A percentile compares a stretch with the other conserved stretches of the same genome.
Evolutionary conservation across 192 early-diverging fungal genomes (phyloP).

Genomic region (Coemansia sp.): DNA sequence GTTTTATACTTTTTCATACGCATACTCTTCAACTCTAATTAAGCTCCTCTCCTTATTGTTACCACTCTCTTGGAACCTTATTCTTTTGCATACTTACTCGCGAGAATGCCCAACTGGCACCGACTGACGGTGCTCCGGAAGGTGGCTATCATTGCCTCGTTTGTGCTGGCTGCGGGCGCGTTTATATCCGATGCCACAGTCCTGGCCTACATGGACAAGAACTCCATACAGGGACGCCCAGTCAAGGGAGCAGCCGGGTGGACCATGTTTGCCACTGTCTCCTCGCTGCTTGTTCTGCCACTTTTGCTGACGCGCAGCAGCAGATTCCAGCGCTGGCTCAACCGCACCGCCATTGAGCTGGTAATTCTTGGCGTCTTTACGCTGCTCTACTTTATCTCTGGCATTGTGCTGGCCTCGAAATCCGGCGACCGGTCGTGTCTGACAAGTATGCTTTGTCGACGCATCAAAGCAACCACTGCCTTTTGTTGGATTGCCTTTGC

Average conservation of each 20-base stretch:
- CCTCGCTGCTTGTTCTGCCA: conserved; percentile 14
- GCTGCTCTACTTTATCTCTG: conserved; percentile 23
- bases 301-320: conserved; percentile 17
- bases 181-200: conserved; percentile 18
- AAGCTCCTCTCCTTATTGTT: background rate
- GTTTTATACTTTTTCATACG: conserved; percentile 5
- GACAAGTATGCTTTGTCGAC: conserved; percentile 13
- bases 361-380: conserved; percentile 13
- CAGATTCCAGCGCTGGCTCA: conserved; percentile 26
- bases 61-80: background rate
- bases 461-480: conserved; percentile 19
- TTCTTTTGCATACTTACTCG: background rate
- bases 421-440: conserved; percentile 15
- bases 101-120: conserved; percentile 21
- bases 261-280: conserved; percentile 30
- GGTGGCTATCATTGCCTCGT: conserved; percentile 3
- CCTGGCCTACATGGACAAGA: conserved; percentile 15
- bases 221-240: background rate
- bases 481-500: conserved; percentile 34
- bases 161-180: conserved; percentile 4
- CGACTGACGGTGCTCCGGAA: conserved; percentile 20
- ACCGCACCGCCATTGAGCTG: conserved; percentile 35
- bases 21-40: background rate
- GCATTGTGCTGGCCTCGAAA: conserved; percentile 28
- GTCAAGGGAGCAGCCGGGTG: conserved; percentile 18